Evolutionary conservation across 306 rosid genomes (phyloP).

Genomic region (Vachellia pachyceras): DNA sequence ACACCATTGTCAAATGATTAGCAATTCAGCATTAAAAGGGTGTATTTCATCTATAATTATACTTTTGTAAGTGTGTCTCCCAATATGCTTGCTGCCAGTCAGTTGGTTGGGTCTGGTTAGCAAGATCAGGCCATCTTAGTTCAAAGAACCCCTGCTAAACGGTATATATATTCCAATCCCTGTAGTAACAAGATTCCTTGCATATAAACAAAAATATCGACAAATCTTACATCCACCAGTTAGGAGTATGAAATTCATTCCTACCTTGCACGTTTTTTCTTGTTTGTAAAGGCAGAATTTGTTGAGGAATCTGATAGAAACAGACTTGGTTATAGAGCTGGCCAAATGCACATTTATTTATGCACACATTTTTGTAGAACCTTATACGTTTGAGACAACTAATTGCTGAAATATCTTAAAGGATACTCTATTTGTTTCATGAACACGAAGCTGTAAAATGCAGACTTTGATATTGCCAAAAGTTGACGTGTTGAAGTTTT

Average conservation of each 20-base stretch:
- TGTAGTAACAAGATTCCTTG: slow-evolving; percentile 39
- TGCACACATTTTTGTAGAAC: no score
- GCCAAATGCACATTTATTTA: no score
- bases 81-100: slow-evolving; percentile 86
- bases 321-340: no score
- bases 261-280: slow-evolving; percentile 76
- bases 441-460: no score
- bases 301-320: no score
- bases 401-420: no score
- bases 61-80: slow-evolving; percentile 90
- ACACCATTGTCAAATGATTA: slow-evolving; percentile 18
- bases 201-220: slow-evolving; percentile 19
- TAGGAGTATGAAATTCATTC: slow-evolving; percentile 30
- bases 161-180: slow-evolving; percentile 56
- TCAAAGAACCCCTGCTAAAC: slow-evolving; percentile 62
- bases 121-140: slow-evolving; percentile 64
- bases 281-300: slow-evolving; percentile 44
- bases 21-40: slow-evolving; percentile 1
- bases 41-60: slow-evolving; percentile 25
- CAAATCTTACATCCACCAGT: slow-evolving; percentile 25
- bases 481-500: no score
- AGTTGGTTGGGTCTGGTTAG: slow-evolving; percentile 39
- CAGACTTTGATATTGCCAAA: no score
- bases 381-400: no score
- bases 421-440: no score